Percentiles rank a stretch among this genome's conserved stretches.
These are phyloP conservation scores for Cutaneotrichosporon mucoides DNA, from an alignment of 1,284 basidiomycete genomes.

Conservation along the genomic window DNA sequence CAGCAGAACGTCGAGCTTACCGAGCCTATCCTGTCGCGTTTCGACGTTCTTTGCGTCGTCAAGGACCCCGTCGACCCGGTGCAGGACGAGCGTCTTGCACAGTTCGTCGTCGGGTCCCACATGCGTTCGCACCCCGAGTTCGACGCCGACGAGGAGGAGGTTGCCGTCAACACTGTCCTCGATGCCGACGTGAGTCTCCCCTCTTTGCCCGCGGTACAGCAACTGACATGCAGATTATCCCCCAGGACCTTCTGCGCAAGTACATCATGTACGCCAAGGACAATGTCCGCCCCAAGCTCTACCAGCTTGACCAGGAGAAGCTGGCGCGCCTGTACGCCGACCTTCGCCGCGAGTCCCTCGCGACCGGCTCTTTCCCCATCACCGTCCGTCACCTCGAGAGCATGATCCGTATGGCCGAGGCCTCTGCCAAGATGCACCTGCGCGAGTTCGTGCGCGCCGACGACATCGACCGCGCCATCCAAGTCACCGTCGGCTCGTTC, in stretches of 20 bases:
- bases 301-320: conserved; percentile 94
- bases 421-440: conserved; percentile 96
- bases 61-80: conserved; percentile 97
- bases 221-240: conserved; percentile 67
- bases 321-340: conserved; percentile 93
- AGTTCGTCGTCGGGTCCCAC: conserved; percentile 96
- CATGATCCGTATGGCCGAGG: conserved; percentile 99
- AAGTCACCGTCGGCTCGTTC: conserved; percentile 90
- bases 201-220: no score
- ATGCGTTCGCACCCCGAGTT: conserved; percentile 91
- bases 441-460: conserved; percentile 93
- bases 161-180: conserved; percentile 78
- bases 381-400: conserved; percentile 97
- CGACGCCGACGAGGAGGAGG: conserved; percentile 74
- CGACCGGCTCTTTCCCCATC: conserved; percentile 96
- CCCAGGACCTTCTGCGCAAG: conserved; percentile 94
- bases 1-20: conserved; percentile 98
- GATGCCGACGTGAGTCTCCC: conserved; percentile 76
- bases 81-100: conserved; percentile 91
- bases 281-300: conserved; percentile 84
- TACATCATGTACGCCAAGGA: conserved; percentile 99
- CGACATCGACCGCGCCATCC: conserved; percentile 96
- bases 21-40: conserved; percentile 97
- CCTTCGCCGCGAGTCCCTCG: conserved; percentile 88
- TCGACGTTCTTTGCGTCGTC: conserved; percentile 98